These are phyloP conservation scores for Adiantum capillusveneris DNA, from an alignment of 75 land plant genomes.

Conservation along the genomic window DNA sequence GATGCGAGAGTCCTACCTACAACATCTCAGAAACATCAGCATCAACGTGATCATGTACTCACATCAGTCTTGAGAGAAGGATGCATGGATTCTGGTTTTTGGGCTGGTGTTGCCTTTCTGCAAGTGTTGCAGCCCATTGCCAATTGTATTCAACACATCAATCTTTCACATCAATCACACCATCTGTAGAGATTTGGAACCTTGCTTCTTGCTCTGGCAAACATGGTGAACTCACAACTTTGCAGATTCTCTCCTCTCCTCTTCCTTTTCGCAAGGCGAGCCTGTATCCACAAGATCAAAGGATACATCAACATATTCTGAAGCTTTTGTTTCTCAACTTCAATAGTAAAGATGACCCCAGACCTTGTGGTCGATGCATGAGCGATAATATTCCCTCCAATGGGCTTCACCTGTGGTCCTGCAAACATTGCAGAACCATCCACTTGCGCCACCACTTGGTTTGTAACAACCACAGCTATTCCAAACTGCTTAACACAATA, in stretches of 20 bases:
- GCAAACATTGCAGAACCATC: conserved; percentile 94
- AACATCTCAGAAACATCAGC: no score
- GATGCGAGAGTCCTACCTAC: no score
- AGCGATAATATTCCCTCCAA: conserved; percentile 97
- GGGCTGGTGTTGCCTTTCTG: no score
- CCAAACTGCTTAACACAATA: conserved; percentile 81
- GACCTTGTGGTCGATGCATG: conserved; percentile 96
- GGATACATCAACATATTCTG: no score
- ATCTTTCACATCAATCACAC: conserved; percentile 85
- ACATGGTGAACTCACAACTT: conserved; percentile 92
- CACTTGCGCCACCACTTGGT: conserved; percentile 99
- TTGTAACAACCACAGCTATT: conserved; percentile 89
- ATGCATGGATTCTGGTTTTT: no score
- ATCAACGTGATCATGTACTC: no score
- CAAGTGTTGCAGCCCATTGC: no score
- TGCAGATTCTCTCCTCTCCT: conserved; percentile 85
- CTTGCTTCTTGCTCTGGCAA: conserved; percentile 92
- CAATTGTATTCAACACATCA: conserved; percentile 18
- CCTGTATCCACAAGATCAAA: no score
- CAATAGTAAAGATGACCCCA: neutral
- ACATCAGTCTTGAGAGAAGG: no score
- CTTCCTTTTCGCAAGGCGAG: conserved; percentile 84
- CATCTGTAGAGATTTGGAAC: conserved; percentile 78
- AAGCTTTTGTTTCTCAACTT: no score
- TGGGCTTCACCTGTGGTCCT: conserved; percentile 94